Conservation (phyloP, 345 rosid species). For the Melaleuca alternifolia region DNA sequence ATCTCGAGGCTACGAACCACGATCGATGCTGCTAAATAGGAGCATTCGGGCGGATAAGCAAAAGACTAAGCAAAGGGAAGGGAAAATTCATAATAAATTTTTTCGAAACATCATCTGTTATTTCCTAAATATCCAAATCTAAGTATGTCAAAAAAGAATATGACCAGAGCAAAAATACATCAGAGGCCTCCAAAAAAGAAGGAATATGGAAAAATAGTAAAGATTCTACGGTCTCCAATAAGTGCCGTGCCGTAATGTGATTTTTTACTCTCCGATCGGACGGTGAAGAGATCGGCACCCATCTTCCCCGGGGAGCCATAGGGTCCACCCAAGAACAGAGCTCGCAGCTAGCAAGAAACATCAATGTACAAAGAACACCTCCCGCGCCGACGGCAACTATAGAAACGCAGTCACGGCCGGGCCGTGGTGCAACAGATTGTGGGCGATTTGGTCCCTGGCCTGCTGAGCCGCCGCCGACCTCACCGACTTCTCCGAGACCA, state of each 20-base stretch:
- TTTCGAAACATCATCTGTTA: not conserved
- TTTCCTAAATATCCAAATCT: not conserved
- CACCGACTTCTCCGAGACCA: slow-evolving; percentile 43
- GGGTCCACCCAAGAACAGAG: not conserved
- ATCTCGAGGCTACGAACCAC: not conserved
- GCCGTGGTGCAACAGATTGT: slow-evolving; percentile 67
- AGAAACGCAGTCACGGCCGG: slow-evolving; percentile 28
- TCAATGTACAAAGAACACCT: not conserved
- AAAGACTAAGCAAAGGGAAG: not conserved
- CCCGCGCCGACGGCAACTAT: not conserved
- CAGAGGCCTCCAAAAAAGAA: not conserved
- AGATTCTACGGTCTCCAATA: not conserved
- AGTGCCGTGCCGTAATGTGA: not conserved
- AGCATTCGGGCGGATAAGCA: not conserved
- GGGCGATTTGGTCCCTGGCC: slow-evolving; percentile 67
- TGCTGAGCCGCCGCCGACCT: slow-evolving; percentile 33
- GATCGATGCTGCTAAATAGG: not conserved
- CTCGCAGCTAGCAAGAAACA: no score
- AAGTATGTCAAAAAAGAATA: not conserved
- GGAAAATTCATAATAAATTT: not conserved
- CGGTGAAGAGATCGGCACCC: not conserved
- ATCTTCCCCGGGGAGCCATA: not conserved
- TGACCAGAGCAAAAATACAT: not conserved
- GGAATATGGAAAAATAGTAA: fast-evolving
- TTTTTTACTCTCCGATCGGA: not conserved